Evolutionary conservation across 176 grass and related monocot species (phyloP), one percentile per base, ranked within the genome.

Genomic region (Aegilops tauschii): DNA sequence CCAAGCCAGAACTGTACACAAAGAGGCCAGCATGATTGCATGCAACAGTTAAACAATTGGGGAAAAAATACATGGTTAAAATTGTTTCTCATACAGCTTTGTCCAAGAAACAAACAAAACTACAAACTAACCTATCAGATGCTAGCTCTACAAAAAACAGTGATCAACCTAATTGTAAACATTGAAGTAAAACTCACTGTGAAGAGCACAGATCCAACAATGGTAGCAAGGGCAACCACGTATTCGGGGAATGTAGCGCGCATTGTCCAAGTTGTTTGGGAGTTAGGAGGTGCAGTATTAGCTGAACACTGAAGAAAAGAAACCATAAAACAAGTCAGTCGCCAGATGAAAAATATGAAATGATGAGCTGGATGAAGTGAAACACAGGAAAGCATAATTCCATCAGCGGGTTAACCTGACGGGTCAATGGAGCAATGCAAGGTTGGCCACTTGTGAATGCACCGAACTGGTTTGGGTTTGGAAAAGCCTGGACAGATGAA

Each of bases 151-250:
- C 25, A 61, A 40, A 49, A 32, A 50, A 44, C 36, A 71, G 9
- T 39, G 8, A 64, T 63, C 61, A 77, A 68, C 11, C 45, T 47
- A 75, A 87, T 65, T 35, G 54, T 30, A 30, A 69, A 71, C n/a
- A 44, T 11, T 73, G 37, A 87, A 83, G 62, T 58, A 69, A 29
- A 87, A 86, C 88, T 77, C 86, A 99, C 97, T 1, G 94, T 91
- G 44, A 99, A 99, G 77, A 99, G 90, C 74, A 99, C 97, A 83
- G 97, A 99, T 90, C 97, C 97, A 79, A 94, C 97, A 10, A 99
- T 93, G 59, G 97, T 99, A 79, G 94, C 88, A 72, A 99, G 94
- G 88, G 97, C 97, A 59, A 99, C 97, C 12, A 99, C 89, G 84
- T 99, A 99, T 94, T 96, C 97, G 61, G 97, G 97, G 86, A 99